Evolutionary conservation across 2,329 filamentous ascomycete species (phyloP).

Genomic region (Biscogniauxia marginata): DNA sequence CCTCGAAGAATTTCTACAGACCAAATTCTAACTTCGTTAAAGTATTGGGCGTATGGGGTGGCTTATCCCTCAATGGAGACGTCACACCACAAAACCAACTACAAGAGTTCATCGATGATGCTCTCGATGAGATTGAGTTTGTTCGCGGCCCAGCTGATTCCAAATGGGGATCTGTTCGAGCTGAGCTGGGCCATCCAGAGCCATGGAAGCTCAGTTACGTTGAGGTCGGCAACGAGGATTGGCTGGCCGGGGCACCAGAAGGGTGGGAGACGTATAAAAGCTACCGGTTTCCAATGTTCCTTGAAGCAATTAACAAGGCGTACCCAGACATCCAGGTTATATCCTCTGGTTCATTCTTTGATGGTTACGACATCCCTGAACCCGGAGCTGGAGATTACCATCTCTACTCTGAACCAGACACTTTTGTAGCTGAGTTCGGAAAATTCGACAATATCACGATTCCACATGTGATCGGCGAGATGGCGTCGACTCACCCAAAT

Average conservation of each 20-base stretch:
- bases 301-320: slow-evolving; percentile 54
- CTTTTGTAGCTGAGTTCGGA: slow-evolving; percentile 48
- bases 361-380: slow-evolving; percentile 42
- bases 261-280: slow-evolving; percentile 50
- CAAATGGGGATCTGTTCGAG: slow-evolving; percentile 57
- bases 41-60: slow-evolving; percentile 58
- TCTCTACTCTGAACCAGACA: slow-evolving; percentile 50
- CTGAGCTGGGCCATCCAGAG: slow-evolving; percentile 57
- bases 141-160: slow-evolving; percentile 53
- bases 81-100: slow-evolving; percentile 52
- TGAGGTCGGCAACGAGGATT: slow-evolving; percentile 69
- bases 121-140: slow-evolving; percentile 63
- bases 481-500: slow-evolving; percentile 51
- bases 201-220: slow-evolving; percentile 62
- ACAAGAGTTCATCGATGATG: slow-evolving; percentile 56
- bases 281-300: slow-evolving; percentile 58
- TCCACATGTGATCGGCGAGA: slow-evolving; percentile 41
- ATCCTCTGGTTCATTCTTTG: slow-evolving; percentile 45
- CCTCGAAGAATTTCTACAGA: not conserved
- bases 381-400: slow-evolving; percentile 50
- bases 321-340: slow-evolving; percentile 60
- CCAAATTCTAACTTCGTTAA: slow-evolving; percentile 10
- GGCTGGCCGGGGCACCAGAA: slow-evolving; percentile 49
- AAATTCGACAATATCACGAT: slow-evolving; percentile 49
- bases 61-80: slow-evolving; percentile 54